Evolutionary conservation across 352 stramenopile genomes (phyloP).

Genomic region (Pythium rhizo-oryzae): DNA sequence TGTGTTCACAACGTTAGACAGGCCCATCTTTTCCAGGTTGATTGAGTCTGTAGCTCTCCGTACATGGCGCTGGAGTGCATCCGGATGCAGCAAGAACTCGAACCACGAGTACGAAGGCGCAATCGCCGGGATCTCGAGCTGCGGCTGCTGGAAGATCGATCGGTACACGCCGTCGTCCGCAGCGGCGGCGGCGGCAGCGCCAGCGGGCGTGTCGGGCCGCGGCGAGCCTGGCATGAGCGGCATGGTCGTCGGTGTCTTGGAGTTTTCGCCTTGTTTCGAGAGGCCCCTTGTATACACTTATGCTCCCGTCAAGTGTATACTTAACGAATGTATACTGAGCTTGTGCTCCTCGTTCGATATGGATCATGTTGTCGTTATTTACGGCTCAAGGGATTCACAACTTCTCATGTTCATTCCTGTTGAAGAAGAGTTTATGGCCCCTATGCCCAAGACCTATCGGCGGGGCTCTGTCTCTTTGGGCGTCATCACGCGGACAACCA

Average conservation of each 20-base stretch:
- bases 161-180: conserved; percentile 79
- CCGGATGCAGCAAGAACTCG: conserved; percentile 83
- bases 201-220: conserved; percentile 35
- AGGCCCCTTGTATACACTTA: no score
- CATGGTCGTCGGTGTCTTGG: conserved; percentile 27
- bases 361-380: not conserved
- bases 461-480: not conserved
- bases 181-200: conserved; percentile 6
- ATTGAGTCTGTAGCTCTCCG: conserved; percentile 10
- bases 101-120: conserved; percentile 83
- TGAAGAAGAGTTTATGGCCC: not conserved
- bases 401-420: conserved; percentile 1
- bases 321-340: not conserved
- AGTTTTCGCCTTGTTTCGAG: not conserved
- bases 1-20: not conserved
- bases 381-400: not conserved
- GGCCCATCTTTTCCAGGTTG: no score
- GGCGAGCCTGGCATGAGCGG: conserved; percentile 67
- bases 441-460: no score
- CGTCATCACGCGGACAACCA: not conserved
- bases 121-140: conserved; percentile 67
- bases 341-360: no score
- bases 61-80: conserved; percentile 76
- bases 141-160: conserved; percentile 82
- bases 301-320: not conserved